These are phyloP conservation scores for Apiotrichum brassicae DNA, from an alignment of 1,284 basidiomycete genomes.

Conservation along the genomic window DNA sequence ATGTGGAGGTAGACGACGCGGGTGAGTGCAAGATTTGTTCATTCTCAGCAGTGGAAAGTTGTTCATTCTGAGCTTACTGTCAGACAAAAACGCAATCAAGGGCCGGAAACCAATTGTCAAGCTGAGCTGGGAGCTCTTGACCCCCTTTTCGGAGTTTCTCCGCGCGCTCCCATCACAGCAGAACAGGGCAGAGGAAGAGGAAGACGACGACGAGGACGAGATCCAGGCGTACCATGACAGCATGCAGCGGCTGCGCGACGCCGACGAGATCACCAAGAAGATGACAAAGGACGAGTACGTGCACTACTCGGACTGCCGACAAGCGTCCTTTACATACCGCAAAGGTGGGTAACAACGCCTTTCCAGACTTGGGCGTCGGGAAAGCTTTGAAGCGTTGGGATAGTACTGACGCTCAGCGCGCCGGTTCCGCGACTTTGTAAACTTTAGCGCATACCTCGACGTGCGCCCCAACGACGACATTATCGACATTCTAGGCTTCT, in stretches of 20 bases:
- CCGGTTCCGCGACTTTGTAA: slow-evolving; percentile 91
- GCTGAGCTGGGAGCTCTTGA: slow-evolving; percentile 91
- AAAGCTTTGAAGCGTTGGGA: too few relatives aligned
- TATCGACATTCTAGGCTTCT: slow-evolving; percentile 91
- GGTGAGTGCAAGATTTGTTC: slow-evolving; percentile 14
- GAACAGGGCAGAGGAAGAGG: slow-evolving; percentile 58
- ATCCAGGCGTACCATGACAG: slow-evolving; percentile 93
- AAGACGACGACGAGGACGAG: slow-evolving; percentile 93
- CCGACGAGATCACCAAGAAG: slow-evolving; percentile 86
- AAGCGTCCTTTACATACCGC: slow-evolving; percentile 93
- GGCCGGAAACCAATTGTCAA: slow-evolving; percentile 91
- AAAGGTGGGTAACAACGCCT: slow-evolving; percentile 57
- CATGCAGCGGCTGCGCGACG: slow-evolving; percentile 79
- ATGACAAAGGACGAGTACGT: slow-evolving; percentile 98
- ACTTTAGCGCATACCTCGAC: slow-evolving; percentile 81
- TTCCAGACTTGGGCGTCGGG: too few relatives aligned
- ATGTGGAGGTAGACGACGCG: slow-evolving; percentile 58
- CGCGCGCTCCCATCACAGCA: slow-evolving; percentile 41
- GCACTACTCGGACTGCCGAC: slow-evolving; percentile 93
- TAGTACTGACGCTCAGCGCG: slow-evolving; percentile 58
- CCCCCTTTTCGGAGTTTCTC: slow-evolving; percentile 81
- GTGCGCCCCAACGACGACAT: slow-evolving; percentile 91
- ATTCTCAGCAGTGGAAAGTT: too few relatives aligned
- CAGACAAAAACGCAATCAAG: slow-evolving; percentile 73
- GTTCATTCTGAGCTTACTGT: not conserved